Evolutionary conservation across 768 basidiomycete genomes (phyloP).

Genomic region (Collybiopsis luxurians): DNA sequence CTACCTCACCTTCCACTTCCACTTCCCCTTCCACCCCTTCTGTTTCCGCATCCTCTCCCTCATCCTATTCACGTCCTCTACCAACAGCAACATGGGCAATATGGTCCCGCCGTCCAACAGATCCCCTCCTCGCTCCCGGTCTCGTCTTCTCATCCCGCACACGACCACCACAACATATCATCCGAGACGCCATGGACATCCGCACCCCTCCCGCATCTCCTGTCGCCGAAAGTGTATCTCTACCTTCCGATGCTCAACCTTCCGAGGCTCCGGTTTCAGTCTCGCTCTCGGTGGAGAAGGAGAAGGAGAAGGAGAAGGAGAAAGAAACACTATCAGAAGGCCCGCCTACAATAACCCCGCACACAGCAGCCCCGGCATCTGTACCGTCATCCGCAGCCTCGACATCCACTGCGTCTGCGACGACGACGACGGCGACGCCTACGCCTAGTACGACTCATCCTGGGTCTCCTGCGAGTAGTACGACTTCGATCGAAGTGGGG

Average conservation of each 20-base stretch:
- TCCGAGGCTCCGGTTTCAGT: too few species aligned
- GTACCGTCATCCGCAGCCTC: not conserved
- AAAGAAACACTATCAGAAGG: too few species aligned
- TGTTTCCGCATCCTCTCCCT: too few species aligned
- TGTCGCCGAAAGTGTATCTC: not conserved
- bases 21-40: too few species aligned
- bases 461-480: conserved; percentile 23
- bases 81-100: conserved; percentile 53
- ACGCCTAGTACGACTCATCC: conserved; percentile 47
- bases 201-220: conserved; percentile 4
- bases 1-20: too few species aligned
- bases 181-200: conserved; percentile 55
- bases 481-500: conserved; percentile 8
- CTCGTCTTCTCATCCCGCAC: conserved; percentile 70
- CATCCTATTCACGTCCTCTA: too few species aligned
- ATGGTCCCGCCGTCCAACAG: conserved; percentile 68
- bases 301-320: not conserved
- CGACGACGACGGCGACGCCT: conserved; percentile 51
- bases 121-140: conserved; percentile 63
- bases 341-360: too few species aligned
- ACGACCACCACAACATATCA: conserved; percentile 56
- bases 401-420: conserved; percentile 22
- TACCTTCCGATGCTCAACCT: too few species aligned
- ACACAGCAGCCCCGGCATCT: too few species aligned
- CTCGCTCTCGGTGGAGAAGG: not conserved